Conservation (phyloP, 225 moss, liverwort and hornwort species). For the Antitrichia curtipendula region DNA sequence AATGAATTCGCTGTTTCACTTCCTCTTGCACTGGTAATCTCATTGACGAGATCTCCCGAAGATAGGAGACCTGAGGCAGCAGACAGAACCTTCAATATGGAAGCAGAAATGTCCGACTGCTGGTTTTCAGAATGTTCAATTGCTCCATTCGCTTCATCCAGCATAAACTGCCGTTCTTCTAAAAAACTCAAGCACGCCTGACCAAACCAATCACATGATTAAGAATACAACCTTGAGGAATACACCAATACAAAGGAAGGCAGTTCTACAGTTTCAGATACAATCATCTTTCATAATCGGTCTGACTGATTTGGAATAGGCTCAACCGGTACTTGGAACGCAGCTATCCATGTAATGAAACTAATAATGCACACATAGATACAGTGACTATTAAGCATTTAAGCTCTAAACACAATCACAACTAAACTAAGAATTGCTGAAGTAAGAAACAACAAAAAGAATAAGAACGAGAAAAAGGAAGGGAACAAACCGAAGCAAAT, state of each 20-base stretch:
- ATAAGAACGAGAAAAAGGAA: not conserved
- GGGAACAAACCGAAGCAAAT: conserved; percentile 57
- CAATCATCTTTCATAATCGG: not conserved
- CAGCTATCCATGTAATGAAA: not conserved
- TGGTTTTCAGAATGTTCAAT: conserved; percentile 7
- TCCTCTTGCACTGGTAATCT: conserved; percentile 16
- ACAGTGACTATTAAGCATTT: not conserved
- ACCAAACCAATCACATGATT: not conserved
- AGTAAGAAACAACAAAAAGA: not conserved
- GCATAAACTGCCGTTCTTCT: conserved; percentile 38
- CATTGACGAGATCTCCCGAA: conserved; percentile 49
- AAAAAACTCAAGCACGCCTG: conserved; percentile 74
- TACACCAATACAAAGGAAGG: not conserved
- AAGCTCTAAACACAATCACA: not conserved
- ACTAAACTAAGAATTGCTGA: not conserved
- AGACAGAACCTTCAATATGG: conserved; percentile 70
- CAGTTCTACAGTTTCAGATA: not conserved
- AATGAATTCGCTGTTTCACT: conserved; percentile 3
- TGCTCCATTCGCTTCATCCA: conserved; percentile 18
- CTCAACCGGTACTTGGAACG: not conserved
- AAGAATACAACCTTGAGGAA: not conserved
- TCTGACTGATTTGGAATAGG: not conserved
- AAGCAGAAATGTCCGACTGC: conserved; percentile 31
- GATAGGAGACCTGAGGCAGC: conserved; percentile 50
- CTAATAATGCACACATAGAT: not conserved